Percentiles rank a stretch among this genome's conserved stretches.
Evolutionary conservation across 352 stramenopile genomes (phyloP).

Genomic region (Globisporangium spiculum): DNA sequence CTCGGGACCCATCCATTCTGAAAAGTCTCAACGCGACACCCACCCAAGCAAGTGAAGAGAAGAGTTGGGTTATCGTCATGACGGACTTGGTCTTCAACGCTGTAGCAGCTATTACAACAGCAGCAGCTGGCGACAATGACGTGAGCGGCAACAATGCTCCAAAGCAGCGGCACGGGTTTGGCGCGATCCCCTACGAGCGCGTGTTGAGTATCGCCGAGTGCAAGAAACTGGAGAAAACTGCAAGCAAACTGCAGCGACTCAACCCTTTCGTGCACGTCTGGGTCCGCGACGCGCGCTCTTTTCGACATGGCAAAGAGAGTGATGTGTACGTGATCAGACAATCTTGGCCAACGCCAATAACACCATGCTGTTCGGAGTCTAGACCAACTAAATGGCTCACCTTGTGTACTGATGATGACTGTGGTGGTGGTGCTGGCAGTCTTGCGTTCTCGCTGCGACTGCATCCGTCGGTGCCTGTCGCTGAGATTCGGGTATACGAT

Average conservation of each 20-base stretch:
- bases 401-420: neutral
- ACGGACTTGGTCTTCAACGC: slow-evolving; percentile 13
- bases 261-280: slow-evolving; percentile 49
- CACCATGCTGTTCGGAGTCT: neutral
- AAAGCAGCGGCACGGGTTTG: slow-evolving; percentile 9
- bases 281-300: slow-evolving; percentile 53
- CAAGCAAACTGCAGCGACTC: slow-evolving; percentile 24
- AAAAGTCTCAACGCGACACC: neutral
- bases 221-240: slow-evolving; percentile 31
- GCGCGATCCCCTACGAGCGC: slow-evolving; percentile 38
- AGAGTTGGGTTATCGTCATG: neutral
- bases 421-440: slow-evolving; percentile 9
- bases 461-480: slow-evolving; percentile 36
- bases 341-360: neutral
- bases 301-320: slow-evolving; percentile 43
- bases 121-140: neutral
- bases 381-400: neutral
- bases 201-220: slow-evolving; percentile 39
- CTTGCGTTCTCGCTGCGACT: slow-evolving; percentile 41
- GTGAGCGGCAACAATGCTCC: neutral
- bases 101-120: neutral
- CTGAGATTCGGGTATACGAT: slow-evolving; percentile 35
- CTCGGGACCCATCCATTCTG: neutral
- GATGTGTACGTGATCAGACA: slow-evolving; percentile 23
- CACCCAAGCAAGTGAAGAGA: neutral